phyloP scores from a whole-genome alignment of 768 basidiomycete species.

The Lactifluus hygrophoroides region DNA sequence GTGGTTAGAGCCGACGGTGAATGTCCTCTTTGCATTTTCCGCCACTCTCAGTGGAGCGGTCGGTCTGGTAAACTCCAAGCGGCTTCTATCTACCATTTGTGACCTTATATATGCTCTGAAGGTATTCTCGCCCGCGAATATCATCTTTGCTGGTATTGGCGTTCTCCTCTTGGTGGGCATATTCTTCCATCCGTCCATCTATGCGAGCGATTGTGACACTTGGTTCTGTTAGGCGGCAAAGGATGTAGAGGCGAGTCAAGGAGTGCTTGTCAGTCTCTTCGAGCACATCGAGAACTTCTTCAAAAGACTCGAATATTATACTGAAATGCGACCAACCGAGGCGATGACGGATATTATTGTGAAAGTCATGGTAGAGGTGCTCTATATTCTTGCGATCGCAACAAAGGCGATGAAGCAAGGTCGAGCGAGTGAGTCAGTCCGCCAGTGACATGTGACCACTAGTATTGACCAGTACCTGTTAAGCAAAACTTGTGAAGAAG shows the following conservation, averaged over 20 bases:
- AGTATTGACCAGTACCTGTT: background rate
- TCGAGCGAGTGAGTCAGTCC: background rate
- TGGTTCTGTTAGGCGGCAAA: background rate
- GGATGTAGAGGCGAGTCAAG: background rate
- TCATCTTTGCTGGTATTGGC: background rate
- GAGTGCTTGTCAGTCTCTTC: background rate
- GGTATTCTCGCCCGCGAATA: background rate
- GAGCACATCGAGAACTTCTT: background rate
- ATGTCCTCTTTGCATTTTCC: background rate
- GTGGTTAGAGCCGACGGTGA: background rate
- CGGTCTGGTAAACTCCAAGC: background rate
- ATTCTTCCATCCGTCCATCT: background rate
- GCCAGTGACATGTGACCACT: rapidly evolving
- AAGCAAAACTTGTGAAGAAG: background rate
- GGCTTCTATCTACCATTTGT: background rate
- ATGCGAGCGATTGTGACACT: background rate
- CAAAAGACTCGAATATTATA: background rate
- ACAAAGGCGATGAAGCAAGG: background rate
- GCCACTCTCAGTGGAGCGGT: background rate
- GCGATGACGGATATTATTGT: background rate
- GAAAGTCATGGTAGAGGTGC: background rate
- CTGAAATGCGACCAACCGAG: background rate
- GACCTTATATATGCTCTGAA: background rate
- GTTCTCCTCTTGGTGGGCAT: background rate
- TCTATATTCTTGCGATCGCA: background rate